Evolutionary conservation across 1,284 basidiomycete species (phyloP).

Genomic region (Fomitopsis pinicola): DNA sequence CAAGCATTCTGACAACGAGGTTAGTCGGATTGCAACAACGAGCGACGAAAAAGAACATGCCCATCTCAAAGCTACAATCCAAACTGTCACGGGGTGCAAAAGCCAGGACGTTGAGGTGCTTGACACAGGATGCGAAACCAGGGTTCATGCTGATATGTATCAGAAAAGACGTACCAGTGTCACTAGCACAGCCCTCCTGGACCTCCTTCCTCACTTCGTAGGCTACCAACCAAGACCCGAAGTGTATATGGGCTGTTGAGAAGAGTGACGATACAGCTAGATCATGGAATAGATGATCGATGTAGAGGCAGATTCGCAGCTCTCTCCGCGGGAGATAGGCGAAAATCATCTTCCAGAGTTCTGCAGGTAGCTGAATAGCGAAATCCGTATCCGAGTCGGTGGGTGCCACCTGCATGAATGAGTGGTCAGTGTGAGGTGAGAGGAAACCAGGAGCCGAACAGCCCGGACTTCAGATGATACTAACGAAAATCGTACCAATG

Average conservation of each 20-base stretch:
- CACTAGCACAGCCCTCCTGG: background rate
- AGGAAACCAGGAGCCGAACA: no score
- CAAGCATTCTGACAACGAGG: background rate
- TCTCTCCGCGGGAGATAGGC: background rate
- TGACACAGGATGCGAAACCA: background rate
- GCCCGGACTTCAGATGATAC: no score
- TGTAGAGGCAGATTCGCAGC: background rate
- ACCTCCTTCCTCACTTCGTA: background rate
- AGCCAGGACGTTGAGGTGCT: background rate
- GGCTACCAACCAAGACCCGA: background rate
- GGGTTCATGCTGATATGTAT: background rate
- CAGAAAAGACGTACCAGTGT: background rate
- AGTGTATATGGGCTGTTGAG: background rate
- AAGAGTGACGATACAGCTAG: background rate
- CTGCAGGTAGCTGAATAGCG: background rate
- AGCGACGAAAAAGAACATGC: background rate
- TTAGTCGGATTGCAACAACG: no score
- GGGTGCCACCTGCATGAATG: no score
- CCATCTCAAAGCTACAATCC: background rate
- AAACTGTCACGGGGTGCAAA: background rate
- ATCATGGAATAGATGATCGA: background rate
- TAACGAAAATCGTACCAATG: no score
- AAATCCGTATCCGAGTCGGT: no score
- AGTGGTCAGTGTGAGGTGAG: no score
- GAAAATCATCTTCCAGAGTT: background rate